phyloP scores from a whole-genome alignment of 2,329 filamentous ascomycete genomes.

The Niveomyces coronatus region DNA sequence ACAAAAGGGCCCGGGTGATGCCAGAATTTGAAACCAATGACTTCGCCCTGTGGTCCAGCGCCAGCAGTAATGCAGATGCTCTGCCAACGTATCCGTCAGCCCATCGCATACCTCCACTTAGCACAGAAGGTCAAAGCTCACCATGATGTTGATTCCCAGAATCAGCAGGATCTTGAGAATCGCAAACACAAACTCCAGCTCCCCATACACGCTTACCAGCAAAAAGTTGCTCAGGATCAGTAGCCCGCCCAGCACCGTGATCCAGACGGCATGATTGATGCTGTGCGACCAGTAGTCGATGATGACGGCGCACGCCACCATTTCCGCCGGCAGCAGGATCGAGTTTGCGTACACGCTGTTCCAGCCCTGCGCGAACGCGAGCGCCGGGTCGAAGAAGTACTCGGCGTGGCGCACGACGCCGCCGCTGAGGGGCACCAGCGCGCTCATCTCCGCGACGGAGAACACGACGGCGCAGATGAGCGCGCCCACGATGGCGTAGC shows the following conservation, averaged over 20 bases:
- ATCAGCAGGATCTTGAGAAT: conserved; percentile 48
- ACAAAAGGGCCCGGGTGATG: conserved; percentile 43
- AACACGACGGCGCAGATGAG: conserved; percentile 40
- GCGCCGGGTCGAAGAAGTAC: conserved; percentile 47
- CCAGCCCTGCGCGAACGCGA: conserved; percentile 44
- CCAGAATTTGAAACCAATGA: conserved; percentile 54
- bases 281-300: conserved; percentile 30
- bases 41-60: conserved; percentile 44
- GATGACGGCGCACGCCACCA: conserved; percentile 42
- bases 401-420: conserved; percentile 53
- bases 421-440: conserved; percentile 50
- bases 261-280: conserved; percentile 43
- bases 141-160: conserved; percentile 54
- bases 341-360: conserved; percentile 41
- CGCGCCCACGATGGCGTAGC: conserved; percentile 44
- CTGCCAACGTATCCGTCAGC: neutral
- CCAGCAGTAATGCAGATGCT: conserved; percentile 46
- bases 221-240: conserved; percentile 44
- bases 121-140: conserved; percentile 13
- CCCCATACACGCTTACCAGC: conserved; percentile 46
- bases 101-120: neutral
- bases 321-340: conserved; percentile 41
- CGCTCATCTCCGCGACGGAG: conserved; percentile 50
- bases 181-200: conserved; percentile 48
- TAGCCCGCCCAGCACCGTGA: conserved; percentile 43